Base-by-base conservation (phyloP, 306 rosid species). In the Fagus crenata region DNA sequence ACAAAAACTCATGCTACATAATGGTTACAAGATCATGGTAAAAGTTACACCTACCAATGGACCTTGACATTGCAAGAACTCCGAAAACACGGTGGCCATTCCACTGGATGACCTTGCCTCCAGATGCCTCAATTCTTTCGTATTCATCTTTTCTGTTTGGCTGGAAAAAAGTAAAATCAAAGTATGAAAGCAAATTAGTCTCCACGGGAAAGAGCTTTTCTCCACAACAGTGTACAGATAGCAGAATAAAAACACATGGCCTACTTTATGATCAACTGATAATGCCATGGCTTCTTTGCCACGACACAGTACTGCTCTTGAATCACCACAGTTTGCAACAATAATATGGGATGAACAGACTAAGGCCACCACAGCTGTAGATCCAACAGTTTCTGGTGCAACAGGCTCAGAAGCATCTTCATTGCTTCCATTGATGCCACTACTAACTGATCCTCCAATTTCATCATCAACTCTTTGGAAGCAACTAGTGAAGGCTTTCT, bases 41-140 rank as follows among this genome's bases (percentile, higher is more conserved):
- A 65, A 73, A 42, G 67, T 15, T 6, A 58, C 46, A 80, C 83
- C 3, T 78, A 88, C 91, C 91, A 68, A 88, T 88, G 80, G 91
- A 88, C 72, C 91, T 83, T 53, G 91, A 88, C 87, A 88, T 88
- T 41, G 89, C 91, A 75, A 88, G 89, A 79, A 88, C 89, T 4
- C 91, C 91, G 3, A 77, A 85, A 31, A 88, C 89, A 32, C 91
- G 89, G 63, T 85, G 91, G 2, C 91, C 91, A 0, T 85, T 76
- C 91, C 91, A 88, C 49, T 85, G 87, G 36, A 88, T 83, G 74
- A 88, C 87, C 73, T 83, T 88, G 67, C 91, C 91, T 32, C 91
- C 91, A 39, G 87, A 69, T 35, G 91, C 89, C 75, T 85, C 91
- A 33, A 88, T 88, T 65, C 92, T 77, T 53, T 81, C 86, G 7